Base-by-base conservation (phyloP, 179 eudicot genomes). In the Vitellaria paradoxa region DNA sequence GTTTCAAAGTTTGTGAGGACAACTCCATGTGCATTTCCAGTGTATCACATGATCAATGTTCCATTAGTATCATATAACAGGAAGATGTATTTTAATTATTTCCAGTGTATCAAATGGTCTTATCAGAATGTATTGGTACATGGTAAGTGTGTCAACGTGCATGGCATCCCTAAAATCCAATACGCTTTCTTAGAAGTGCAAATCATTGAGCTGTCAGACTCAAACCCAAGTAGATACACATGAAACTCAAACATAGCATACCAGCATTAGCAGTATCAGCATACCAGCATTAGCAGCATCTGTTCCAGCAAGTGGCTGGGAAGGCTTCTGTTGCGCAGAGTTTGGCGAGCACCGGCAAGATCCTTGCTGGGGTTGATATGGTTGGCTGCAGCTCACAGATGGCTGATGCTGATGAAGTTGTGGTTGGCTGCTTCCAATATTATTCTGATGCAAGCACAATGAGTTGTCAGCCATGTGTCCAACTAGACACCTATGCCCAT, bases 341-440 rank as follows among this genome's bases (percentile, higher is more conserved):
- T 67, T 56, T 9, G 68, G 71, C 9, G 13, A 40, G 20, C 47
- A 70, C 26, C 61, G 72, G 72, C 78, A 68, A 53, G 77, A 30
- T 26, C 69, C 64, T 63, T 76, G 76, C 69, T 46, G 77, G 50
- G 77, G 75, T 65, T 79, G 76, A 68, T 45, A 74, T 68, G 42
- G 56, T 30, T 47, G 76, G 14, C 21, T 40, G 55, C 70, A 55
- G 61, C 56, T 62, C 73, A 50, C 55, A 21, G 71, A 53, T 2
- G 76, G 77, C 64, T 46, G 74, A 23, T 64, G 75, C 64, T 45
- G 79, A 65, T 69, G 70, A 42, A 46, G 57, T 14, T 60, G 77
- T 76, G 30, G 60, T 57, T 40, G 76, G 63, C 73, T 66, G 6
- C 53, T 23, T 62, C 68, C 61, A 7, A 78, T 78, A 64, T 65